These are phyloP conservation scores for Acanthamoeba lenticulata DNA, from an alignment of 208 protist species.

Conservation along the genomic window DNA sequence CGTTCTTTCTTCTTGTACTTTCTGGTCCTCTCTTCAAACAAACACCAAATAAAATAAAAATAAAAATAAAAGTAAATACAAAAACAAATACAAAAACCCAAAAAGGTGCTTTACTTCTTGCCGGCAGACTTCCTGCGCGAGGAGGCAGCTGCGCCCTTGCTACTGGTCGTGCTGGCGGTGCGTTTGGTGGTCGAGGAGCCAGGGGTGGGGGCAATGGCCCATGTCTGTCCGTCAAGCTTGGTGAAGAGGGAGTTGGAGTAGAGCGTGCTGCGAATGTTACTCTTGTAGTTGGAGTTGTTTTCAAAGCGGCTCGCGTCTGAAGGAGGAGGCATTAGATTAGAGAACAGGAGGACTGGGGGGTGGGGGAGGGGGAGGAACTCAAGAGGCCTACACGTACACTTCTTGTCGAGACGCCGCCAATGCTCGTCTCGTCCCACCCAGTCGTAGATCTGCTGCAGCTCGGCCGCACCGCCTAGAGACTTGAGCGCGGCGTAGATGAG, in stretches of 20 bases:
- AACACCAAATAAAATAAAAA: too few relatives aligned
- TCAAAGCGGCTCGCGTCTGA: neutral
- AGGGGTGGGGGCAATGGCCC: neutral
- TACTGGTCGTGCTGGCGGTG: too few relatives aligned
- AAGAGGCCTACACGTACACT: neutral
- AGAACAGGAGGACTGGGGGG: neutral
- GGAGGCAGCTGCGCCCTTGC: too few relatives aligned
- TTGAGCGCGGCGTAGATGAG: neutral
- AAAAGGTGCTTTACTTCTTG: too few relatives aligned
- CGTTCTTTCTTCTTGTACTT: too few relatives aligned
- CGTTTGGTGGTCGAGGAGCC: neutral
- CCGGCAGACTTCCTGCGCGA: too few relatives aligned
- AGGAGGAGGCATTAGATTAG: neutral
- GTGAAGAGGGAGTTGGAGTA: constrained; percentile 3
- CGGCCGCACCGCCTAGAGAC: neutral
- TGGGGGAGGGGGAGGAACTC: neutral
- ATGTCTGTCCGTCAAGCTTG: neutral
- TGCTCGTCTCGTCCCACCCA: neutral
- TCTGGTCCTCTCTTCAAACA: too few relatives aligned
- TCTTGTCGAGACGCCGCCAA: neutral
- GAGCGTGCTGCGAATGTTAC: constrained; percentile 1
- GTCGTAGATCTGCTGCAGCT: constrained; percentile 34
- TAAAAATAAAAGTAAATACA: too few relatives aligned
- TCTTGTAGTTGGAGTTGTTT: constrained; percentile 41
- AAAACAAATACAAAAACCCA: too few relatives aligned